Base-by-base conservation (phyloP, 345 rosid genomes). In the Populus euphratica region DNA sequence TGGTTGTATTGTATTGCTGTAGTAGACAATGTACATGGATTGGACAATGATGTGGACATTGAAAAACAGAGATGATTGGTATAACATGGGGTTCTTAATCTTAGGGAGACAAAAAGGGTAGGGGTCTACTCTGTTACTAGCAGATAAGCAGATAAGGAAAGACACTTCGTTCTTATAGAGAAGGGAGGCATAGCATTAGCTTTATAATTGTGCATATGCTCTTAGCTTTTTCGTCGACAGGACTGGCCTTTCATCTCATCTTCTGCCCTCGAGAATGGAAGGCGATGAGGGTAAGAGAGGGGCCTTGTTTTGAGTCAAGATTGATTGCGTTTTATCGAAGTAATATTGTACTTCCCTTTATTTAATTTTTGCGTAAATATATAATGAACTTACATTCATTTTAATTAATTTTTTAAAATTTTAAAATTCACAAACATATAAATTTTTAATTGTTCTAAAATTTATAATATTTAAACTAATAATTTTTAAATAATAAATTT, bases 31-130 rank as follows among this genome's bases (percentile, higher is more conserved):
- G 39, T 27, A 52, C 65, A 33, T 23, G 20, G 67, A 62, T 56
- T 27, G 65, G 83, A 77, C 71, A 72, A 68, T 41, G 82, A 84
- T 50, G 49, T 61, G 49, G 73, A 75, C 80, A 59, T 67, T 72
- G 59, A 56, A 38, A n/a, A 21, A 25, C 31, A 33, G 36, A 41
- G 8, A 1, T 36, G n/a, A 70, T 63, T 41, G 76, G 84, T 35
- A 2, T 78, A 84, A 78, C 86, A 76, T 76, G 86, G 86, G 43
- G 39, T 81, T 84, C 80, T 72, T 73, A 38, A 63, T 68, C 50
- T 63, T 35, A 33, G 14, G 80, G 84, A 18, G 80, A 81, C 84
- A 77, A 69, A 49, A 66, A 20, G 39, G 36, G 54, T 4, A 56
- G 62, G 67, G 70, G 75, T 72, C 75, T 62, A 64, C 73, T 77